A percentile compares a stretch with the other conserved stretches of the same genome.
Conservation (phyloP, 441 rosid species). For the Erodium chrysanthum region DNA sequence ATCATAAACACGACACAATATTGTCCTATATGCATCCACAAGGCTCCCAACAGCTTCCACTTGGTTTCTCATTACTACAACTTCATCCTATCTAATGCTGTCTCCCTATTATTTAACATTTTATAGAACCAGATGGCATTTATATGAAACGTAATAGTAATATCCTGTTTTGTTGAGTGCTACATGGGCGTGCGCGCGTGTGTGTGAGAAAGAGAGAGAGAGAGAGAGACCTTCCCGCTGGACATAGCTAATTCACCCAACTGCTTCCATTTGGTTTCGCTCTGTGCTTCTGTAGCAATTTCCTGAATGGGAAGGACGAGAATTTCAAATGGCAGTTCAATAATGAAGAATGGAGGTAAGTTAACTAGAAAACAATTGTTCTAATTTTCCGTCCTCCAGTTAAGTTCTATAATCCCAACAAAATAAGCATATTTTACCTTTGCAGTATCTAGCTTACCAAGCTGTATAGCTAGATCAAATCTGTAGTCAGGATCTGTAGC, state of each 20-base stretch:
- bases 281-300: conserved; percentile 71
- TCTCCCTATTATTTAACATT: not conserved
- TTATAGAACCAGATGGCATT: not conserved
- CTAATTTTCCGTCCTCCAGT: not conserved
- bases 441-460: conserved; percentile 81
- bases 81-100: not conserved
- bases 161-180: not conserved
- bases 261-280: conserved; percentile 95
- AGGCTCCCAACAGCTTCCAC: conserved; percentile 8
- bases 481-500: conserved; percentile 97
- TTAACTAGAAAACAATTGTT: not conserved
- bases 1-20: not conserved
- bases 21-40: not conserved
- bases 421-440: conserved; percentile 37
- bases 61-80: not conserved
- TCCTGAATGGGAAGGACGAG: conserved; percentile 38
- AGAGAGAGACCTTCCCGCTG: conserved; percentile 60
- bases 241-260: conserved; percentile 97
- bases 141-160: not conserved
- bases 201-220: too few relatives aligned
- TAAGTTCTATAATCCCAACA: not conserved
- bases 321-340: not conserved
- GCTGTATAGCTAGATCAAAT: conserved; percentile 93
- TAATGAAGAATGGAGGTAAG: conserved; percentile 1
- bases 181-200: not conserved